These are phyloP conservation scores for Sporothrix brunneoviolacea DNA, from an alignment of 2,329 filamentous ascomycete species.

Conservation along the genomic window DNA sequence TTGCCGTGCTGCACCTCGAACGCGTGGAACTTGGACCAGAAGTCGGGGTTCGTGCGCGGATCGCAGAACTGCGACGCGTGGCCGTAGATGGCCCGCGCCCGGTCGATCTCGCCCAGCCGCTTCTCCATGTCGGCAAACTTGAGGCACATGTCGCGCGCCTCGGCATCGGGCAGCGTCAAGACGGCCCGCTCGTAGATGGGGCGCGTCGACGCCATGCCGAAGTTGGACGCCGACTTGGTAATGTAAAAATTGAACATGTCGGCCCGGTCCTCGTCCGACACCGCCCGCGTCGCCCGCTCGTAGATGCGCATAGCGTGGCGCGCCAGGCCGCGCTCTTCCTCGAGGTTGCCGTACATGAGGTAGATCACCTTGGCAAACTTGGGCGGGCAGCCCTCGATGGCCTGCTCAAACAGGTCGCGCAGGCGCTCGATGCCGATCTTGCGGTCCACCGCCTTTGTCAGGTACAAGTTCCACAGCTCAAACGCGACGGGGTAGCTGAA, in stretches of 20 bases:
- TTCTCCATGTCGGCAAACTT: conserved; percentile 75
- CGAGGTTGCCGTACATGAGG: conserved; percentile 95
- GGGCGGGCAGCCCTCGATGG: conserved; percentile 86
- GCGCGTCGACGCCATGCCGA: conserved; percentile 87
- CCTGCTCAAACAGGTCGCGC: conserved; percentile 93
- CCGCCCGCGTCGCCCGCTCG: conserved; percentile 89
- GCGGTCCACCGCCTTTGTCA: conserved; percentile 93
- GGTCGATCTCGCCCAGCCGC: conserved; percentile 62
- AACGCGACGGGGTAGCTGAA: conserved; percentile 98
- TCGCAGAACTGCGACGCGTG: conserved; percentile 98
- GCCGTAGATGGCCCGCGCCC: conserved; percentile 89
- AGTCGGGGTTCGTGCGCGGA: conserved; percentile 78
- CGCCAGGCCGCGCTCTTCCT: conserved; percentile 90
- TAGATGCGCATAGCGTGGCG: conserved; percentile 99
- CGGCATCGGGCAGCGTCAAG: conserved; percentile 81
- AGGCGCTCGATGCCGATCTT: conserved; percentile 93
- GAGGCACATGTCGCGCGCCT: conserved; percentile 96
- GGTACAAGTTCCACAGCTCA: conserved; percentile 96
- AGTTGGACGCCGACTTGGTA: conserved; percentile 82
- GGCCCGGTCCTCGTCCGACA: conserved; percentile 86
- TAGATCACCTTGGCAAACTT: conserved; percentile 96
- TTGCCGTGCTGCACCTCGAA: conserved; percentile 98
- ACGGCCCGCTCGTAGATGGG: conserved; percentile 97
- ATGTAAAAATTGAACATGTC: conserved; percentile 99
- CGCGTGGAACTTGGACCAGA: conserved; percentile 95